Percentiles rank a stretch among this genome's conserved stretches.
phyloP scores from a whole-genome alignment of 73 alveolate species.

The Symbiodinium pilosum region DNA sequence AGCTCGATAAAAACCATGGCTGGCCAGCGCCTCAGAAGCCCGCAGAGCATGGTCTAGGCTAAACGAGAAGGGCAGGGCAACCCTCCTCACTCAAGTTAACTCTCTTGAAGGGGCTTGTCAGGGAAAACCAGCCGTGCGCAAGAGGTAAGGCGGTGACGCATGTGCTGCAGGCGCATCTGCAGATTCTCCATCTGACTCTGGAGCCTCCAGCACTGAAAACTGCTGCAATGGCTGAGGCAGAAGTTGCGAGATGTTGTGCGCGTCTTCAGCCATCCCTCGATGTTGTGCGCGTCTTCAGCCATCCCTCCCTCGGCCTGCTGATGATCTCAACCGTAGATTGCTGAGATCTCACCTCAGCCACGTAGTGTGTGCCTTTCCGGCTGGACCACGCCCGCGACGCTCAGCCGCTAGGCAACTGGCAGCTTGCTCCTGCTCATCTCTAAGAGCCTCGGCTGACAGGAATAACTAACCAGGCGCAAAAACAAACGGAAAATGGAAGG shows the following conservation, averaged over 20 bases:
- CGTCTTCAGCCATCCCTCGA: neutral
- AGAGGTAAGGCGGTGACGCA: constrained; percentile 32
- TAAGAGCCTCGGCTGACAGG: neutral
- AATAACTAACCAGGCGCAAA: neutral
- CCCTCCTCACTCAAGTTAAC: neutral
- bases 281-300: too few species aligned
- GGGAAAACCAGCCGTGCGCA: too few species aligned
- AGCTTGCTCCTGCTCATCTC: neutral
- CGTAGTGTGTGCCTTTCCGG: neutral
- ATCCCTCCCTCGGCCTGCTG: constrained; percentile 59
- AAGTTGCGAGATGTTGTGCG: too few species aligned
- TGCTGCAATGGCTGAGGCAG: neutral
- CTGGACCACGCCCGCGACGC: too few species aligned
- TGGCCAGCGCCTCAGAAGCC: constrained; percentile 60
- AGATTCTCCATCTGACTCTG: constrained; percentile 86
- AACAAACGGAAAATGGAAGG: neutral
- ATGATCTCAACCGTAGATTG: constrained; percentile 72
- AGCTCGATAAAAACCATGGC: constrained; percentile 74
- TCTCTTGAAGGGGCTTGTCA: neutral
- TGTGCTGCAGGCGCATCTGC: constrained; percentile 75
- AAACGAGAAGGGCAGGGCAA: neutral
- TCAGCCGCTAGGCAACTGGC: neutral
- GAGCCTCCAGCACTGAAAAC: constrained; percentile 31
- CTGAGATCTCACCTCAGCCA: constrained; percentile 26
- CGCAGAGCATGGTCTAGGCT: too few species aligned